Percentiles rank a stretch among this genome's conserved stretches.
These are phyloP conservation scores for Aurifilum marmelostoma DNA, from an alignment of 2,329 filamentous ascomycete genomes.

Conservation along the genomic window DNA sequence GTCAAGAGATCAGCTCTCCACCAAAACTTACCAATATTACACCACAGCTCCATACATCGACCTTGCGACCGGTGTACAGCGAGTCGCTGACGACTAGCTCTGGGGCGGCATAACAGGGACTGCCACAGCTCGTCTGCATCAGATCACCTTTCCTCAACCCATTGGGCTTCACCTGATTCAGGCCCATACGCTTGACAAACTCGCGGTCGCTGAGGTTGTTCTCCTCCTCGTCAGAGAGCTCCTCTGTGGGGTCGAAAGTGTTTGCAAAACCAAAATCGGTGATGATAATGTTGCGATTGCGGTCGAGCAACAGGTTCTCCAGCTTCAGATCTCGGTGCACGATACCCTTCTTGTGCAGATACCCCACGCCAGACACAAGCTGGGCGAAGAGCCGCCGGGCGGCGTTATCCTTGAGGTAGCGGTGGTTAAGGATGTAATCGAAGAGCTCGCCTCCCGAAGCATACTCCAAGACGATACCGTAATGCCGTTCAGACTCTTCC, in stretches of 20 bases:
- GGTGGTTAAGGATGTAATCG: constrained; percentile 96
- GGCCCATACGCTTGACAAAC: constrained; percentile 81
- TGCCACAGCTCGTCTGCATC: constrained; percentile 99
- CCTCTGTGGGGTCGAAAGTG: constrained; percentile 88
- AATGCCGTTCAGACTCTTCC: constrained; percentile 96
- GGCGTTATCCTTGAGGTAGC: constrained; percentile 92
- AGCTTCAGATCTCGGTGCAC: constrained; percentile 96
- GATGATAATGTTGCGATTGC: constrained; percentile 98
- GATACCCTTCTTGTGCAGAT: constrained; percentile 97
- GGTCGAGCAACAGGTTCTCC: constrained; percentile 91
- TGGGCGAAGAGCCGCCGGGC: constrained; percentile 93
- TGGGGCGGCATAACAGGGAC: constrained; percentile 95
- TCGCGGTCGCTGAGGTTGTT: constrained; percentile 84
- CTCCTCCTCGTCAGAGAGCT: constrained; percentile 88
- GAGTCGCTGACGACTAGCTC: constrained; percentile 98
- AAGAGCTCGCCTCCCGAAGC: constrained; percentile 97
- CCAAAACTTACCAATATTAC: constrained; percentile 84
- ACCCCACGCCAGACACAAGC: constrained; percentile 93
- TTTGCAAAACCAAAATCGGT: constrained; percentile 99
- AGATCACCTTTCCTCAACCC: constrained; percentile 85
- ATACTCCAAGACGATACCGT: constrained; percentile 97
- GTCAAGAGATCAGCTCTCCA: not conserved
- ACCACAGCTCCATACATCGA: constrained; percentile 99
- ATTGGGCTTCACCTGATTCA: constrained; percentile 77
- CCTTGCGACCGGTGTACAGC: constrained; percentile 94